These are phyloP conservation scores for Trifolium fragiferum DNA, from an alignment of 306 rosid genomes.

Conservation along the genomic window DNA sequence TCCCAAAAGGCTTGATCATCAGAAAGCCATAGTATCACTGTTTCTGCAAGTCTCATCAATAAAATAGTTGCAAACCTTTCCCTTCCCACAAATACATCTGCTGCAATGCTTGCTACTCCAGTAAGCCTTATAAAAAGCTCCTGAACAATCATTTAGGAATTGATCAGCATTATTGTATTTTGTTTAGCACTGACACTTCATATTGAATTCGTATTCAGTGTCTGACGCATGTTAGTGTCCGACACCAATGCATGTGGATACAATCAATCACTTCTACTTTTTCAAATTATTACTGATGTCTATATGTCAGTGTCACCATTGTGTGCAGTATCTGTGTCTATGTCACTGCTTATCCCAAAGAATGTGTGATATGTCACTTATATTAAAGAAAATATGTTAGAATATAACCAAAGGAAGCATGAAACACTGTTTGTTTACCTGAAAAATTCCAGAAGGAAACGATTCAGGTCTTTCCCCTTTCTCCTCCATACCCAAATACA, in stretches of 20 bases:
- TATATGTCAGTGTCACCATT: neutral
- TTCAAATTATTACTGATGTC: neutral
- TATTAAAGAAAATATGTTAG: slow-evolving; percentile 6
- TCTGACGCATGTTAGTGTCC: neutral
- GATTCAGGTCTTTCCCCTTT: slow-evolving; percentile 68
- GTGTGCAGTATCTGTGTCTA: neutral
- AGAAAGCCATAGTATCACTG: slow-evolving; percentile 84
- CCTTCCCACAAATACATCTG: slow-evolving; percentile 86
- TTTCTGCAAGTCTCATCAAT: slow-evolving; percentile 85
- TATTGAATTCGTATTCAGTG: neutral
- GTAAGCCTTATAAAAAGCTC: slow-evolving; percentile 68
- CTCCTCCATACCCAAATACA: slow-evolving; percentile 68
- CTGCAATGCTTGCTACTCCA: slow-evolving; percentile 61
- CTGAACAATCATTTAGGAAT: slow-evolving; percentile 45
- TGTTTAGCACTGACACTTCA: neutral
- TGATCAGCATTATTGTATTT: neutral
- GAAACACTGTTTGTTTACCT: slow-evolving; percentile 50
- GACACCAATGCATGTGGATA: neutral
- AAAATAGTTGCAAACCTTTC: slow-evolving; percentile 87
- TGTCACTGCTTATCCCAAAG: neutral
- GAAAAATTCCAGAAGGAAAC: slow-evolving; percentile 89
- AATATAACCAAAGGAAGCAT: slow-evolving; percentile 18
- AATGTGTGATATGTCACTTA: neutral
- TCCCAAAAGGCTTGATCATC: slow-evolving; percentile 93
- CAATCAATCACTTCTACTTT: neutral